phyloP scores from a whole-genome alignment of 495 filamentous ascomycete species.

The Lasiosphaeria miniovina region DNA sequence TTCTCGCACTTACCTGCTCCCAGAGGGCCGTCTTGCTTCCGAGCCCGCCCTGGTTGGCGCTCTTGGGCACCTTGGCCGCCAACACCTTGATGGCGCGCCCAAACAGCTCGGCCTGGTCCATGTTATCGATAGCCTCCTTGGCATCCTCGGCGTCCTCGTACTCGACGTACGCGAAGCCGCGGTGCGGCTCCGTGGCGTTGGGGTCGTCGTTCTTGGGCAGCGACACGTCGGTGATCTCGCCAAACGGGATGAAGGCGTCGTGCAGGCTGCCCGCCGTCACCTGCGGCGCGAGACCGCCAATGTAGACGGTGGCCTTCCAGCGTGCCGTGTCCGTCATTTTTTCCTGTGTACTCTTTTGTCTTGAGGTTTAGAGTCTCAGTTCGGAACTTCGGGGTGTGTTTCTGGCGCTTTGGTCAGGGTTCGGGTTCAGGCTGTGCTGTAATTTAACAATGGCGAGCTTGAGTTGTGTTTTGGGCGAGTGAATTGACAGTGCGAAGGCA shows the following conservation, averaged over 20 bases:
- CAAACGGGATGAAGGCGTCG: conserved; percentile 93
- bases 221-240: conserved; percentile 85
- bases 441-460: no score
- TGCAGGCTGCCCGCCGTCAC: conserved; percentile 73
- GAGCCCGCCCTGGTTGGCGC: conserved; percentile 69
- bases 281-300: conserved; percentile 80
- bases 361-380: conserved; percentile 1
- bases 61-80: conserved; percentile 88
- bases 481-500: no score
- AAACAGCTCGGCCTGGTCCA: conserved; percentile 96
- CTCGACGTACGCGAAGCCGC: conserved; percentile 96
- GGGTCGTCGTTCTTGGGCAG: conserved; percentile 81
- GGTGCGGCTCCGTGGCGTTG: conserved; percentile 66
- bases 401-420: no score
- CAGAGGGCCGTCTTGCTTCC: conserved; percentile 95
- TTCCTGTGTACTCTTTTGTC: background rate
- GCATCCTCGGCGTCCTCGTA: conserved; percentile 85
- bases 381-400: background rate
- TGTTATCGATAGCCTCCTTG: conserved; percentile 96
- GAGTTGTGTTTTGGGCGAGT: no score
- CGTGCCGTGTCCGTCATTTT: conserved; percentile 76
- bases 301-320: conserved; percentile 84
- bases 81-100: conserved; percentile 89
- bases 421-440: no score
- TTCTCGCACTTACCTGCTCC: conserved; percentile 72